Evolutionary conservation across 2,329 filamentous ascomycete genomes (phyloP), one percentile per base, ranked within the genome.

Genomic region (Colletotrichum neosansevieriae): DNA sequence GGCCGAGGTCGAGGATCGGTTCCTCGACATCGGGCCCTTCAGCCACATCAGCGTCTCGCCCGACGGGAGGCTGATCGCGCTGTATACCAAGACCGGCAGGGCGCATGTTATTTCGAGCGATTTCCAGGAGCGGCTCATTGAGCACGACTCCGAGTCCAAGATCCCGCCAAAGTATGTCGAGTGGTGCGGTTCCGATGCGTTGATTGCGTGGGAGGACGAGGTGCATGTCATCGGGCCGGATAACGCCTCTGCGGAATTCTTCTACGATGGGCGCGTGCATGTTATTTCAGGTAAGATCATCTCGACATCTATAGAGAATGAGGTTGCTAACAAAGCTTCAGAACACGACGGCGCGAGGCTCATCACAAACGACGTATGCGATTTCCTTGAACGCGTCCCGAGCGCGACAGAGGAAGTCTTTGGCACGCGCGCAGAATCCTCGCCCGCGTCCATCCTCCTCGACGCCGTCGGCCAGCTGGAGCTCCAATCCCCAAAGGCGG

Each of bases 191-290:
- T 95, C 96, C 74, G 95, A 98, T 79, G 94, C 94, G 13, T 92
- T 97, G 32, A 89, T 99, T 74, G 94, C 94, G 0, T 99, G 96
- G 96, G 96, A 98, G 76, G 96, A 99, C 76, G 96, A 99, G 78
- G 91, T 99, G 4, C 96, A 98, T 76, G 86, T 99, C 32, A 92
- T 99, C 69, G 96, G 95, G 0, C 94, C 94, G 0, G 92, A 91
- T 42, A 93, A 93, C 49, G 88, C 92, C 10, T 90, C 92, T 5
- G 89, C 82, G 47, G 90, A 89, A 70, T 96, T 94, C 78, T 95
- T 94, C 73, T 98, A 98, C 78, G 94, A 98, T 75, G 93, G 91
- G 9, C 91, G 93, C 71, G 92, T 99, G 12, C 96, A 98, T 78
- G 86, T 98, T 3, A 84, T 98, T 47, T 91, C 94, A 15, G 94